Evolutionary conservation across 305 asterid species (phyloP).

Genomic region (Fraxinus floribunda): DNA sequence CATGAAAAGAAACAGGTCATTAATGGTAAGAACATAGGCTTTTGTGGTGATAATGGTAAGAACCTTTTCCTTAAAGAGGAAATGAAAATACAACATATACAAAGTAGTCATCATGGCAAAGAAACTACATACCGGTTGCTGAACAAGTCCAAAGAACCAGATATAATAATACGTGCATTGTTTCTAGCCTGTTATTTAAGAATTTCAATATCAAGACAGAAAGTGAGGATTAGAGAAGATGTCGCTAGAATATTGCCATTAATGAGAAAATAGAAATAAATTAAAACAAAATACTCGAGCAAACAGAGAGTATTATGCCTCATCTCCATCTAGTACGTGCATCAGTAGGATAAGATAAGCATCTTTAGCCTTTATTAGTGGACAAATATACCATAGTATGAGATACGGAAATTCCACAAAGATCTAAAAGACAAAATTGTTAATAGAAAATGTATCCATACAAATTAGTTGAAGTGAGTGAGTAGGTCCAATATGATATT

Average conservation of each 20-base stretch:
- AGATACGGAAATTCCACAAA: not conserved
- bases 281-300: not conserved
- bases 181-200: slow-evolving; percentile 41
- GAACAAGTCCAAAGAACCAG: slow-evolving; percentile 63
- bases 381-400: not conserved
- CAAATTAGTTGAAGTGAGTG: not conserved
- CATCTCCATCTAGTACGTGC: not conserved
- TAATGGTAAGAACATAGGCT: slow-evolving; percentile 12
- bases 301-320: not conserved
- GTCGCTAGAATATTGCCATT: not conserved
- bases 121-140: slow-evolving; percentile 47
- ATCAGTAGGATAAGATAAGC: not conserved
- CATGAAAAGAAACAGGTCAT: slow-evolving; percentile 13
- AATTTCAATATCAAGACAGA: slow-evolving; percentile 9
- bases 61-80: not conserved
- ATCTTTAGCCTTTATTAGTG: not conserved
- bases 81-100: not conserved
- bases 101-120: slow-evolving; percentile 5
- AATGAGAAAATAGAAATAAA: not conserved
- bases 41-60: slow-evolving; percentile 5
- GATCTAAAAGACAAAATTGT: not conserved
- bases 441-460: not conserved
- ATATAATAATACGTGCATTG: slow-evolving; percentile 39
- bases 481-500: not conserved
- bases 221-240: not conserved